These are phyloP conservation scores for Stentor coeruleus DNA, from an alignment of 73 alveolate genomes.

Conservation along the genomic window DNA sequence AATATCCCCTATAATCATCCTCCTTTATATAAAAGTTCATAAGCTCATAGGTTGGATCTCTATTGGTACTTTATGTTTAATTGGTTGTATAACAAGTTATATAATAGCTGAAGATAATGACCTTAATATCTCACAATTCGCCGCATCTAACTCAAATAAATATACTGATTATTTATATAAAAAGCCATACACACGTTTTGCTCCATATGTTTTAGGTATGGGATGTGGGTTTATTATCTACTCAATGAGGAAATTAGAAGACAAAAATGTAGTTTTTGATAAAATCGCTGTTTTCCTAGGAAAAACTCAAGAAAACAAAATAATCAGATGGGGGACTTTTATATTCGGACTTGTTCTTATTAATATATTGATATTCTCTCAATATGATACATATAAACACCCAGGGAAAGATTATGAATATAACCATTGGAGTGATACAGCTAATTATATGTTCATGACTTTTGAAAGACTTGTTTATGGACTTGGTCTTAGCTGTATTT, in stretches of 20 bases:
- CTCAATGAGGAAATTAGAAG: background rate
- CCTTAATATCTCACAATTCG: background rate
- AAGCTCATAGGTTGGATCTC: background rate
- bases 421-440: background rate
- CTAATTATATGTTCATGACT: background rate
- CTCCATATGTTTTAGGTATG: background rate
- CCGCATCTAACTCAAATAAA: background rate
- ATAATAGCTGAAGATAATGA: background rate
- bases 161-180: no score
- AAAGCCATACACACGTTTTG: background rate
- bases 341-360: background rate
- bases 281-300: background rate
- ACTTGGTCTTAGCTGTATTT: background rate
- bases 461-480: background rate
- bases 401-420: background rate
- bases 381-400: background rate
- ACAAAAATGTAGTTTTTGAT: background rate
- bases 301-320: background rate
- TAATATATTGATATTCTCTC: background rate
- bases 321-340: background rate
- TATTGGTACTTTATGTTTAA: background rate
- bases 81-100: background rate
- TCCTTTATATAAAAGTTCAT: background rate
- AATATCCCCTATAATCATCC: conserved; percentile 28
- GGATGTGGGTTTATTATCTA: conserved; percentile 22